Conservation (phyloP, 192 early-diverging fungal species). For the Irineochytrium annulatum region DNA sequence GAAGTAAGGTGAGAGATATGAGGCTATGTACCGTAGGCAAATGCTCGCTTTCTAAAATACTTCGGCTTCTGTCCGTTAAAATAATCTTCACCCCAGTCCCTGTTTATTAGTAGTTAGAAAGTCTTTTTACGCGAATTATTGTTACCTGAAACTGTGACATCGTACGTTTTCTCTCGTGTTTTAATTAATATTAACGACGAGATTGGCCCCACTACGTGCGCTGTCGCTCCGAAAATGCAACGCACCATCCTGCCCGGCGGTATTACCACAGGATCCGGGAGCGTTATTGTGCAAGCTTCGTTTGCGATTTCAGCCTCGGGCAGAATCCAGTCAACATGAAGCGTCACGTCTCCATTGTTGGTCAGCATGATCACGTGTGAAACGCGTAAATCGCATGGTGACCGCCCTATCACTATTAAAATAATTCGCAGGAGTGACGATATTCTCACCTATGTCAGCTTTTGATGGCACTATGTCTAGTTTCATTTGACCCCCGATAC, state of each 20-base stretch:
- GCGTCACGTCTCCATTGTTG: constrained; percentile 51
- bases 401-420: constrained; percentile 34
- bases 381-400: constrained; percentile 46
- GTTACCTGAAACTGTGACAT: constrained; percentile 19
- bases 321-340: constrained; percentile 34
- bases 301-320: constrained; percentile 1
- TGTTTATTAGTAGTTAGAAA: constrained; percentile 8
- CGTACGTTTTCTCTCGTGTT: constrained; percentile 41
- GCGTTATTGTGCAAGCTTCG: constrained; percentile 23
- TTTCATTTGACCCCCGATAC: constrained; percentile 52
- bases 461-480: constrained; percentile 46
- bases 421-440: neutral
- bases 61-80: constrained; percentile 29
- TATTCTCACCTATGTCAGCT: constrained; percentile 42
- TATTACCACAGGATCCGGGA: constrained; percentile 37
- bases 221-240: constrained; percentile 37
- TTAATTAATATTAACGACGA: constrained; percentile 29
- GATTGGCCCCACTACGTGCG: constrained; percentile 34
- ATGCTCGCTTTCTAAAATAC: constrained; percentile 38
- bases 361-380: constrained; percentile 36
- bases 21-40: constrained; percentile 26
- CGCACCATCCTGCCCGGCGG: constrained; percentile 28
- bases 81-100: constrained; percentile 47
- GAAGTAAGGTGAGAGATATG: neutral
- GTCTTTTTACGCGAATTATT: neutral